These are phyloP conservation scores for Grifola frondosa DNA, from an alignment of 1,284 basidiomycete genomes.

Conservation along the genomic window DNA sequence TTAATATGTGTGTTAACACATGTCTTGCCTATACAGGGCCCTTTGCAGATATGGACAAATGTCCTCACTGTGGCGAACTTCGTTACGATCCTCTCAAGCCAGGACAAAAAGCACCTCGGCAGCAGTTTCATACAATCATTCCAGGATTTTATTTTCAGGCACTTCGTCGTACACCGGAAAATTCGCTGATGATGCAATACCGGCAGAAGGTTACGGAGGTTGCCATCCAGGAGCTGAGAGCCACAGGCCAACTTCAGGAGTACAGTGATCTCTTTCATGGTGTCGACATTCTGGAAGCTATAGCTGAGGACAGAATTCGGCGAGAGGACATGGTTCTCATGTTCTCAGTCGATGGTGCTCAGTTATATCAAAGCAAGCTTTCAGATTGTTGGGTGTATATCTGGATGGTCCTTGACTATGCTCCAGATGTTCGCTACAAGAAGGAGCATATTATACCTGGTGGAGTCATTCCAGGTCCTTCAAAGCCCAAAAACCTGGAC, in stretches of 20 bases:
- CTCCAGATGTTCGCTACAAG: conserved; percentile 26
- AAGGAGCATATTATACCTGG: conserved; percentile 24
- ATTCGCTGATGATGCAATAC: conserved; percentile 18
- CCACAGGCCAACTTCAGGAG: conserved; percentile 2
- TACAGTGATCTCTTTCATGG: conserved; percentile 15
- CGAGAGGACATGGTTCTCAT: conserved; percentile 23
- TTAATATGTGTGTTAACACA: conserved; percentile 35
- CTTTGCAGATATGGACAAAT: conserved; percentile 18
- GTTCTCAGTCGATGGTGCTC: conserved; percentile 32
- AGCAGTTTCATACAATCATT: conserved; percentile 20
- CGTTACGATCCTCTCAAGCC: conserved; percentile 9
- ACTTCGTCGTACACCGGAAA: conserved; percentile 7
- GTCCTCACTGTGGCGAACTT: conserved; percentile 8
- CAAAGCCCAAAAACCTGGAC: conserved; percentile 27
- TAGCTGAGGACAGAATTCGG: too few species aligned
- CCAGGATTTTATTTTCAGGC: conserved; percentile 29
- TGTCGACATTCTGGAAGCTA: conserved; percentile 13
- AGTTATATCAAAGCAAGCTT: conserved; percentile 27
- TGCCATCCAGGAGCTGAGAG: not conserved
- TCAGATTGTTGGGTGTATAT: conserved; percentile 32
- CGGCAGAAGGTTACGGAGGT: conserved; percentile 8
- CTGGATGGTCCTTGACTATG: conserved; percentile 25
- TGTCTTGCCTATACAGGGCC: conserved; percentile 36
- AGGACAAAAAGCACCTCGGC: not conserved
- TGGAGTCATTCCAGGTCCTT: conserved; percentile 27